Percentiles rank a stretch among this genome's conserved stretches.
Conservation (phyloP, 1,284 basidiomycete species). For the Leccinum solheimii region DNA sequence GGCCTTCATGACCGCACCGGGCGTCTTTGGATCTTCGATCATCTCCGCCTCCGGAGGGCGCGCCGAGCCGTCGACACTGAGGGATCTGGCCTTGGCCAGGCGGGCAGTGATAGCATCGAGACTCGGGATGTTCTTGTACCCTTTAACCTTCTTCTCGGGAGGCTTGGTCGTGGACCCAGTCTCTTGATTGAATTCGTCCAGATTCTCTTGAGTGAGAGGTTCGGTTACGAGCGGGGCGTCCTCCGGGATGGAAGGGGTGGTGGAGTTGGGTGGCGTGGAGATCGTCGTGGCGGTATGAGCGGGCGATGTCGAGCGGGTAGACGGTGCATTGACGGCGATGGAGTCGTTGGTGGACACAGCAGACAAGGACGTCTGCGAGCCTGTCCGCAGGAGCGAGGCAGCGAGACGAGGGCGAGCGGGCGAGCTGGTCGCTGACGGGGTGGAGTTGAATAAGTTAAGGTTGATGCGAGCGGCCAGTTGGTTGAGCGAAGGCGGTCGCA, state of each 20-base stretch:
- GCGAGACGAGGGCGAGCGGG: conserved; percentile 66
- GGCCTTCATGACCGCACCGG: too few relatives aligned
- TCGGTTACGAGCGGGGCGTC: conserved; percentile 43
- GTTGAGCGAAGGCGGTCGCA: conserved; percentile 70
- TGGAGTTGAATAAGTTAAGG: conserved; percentile 39
- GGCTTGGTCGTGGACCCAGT: conserved; percentile 27
- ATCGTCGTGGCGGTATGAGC: conserved; percentile 40
- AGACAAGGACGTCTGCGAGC: conserved; percentile 55
- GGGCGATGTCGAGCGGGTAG: conserved; percentile 51
- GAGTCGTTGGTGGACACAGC: conserved; percentile 61
- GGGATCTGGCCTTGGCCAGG: conserved; percentile 62
- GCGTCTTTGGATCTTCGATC: conserved; percentile 78
- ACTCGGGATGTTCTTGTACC: conserved; percentile 84
- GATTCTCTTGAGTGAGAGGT: conserved; percentile 58
- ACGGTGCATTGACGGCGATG: conserved; percentile 58
- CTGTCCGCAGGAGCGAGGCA: conserved; percentile 68
- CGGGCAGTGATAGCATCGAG: conserved; percentile 79
- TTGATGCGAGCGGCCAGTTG: conserved; percentile 77
- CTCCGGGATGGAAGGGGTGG: conserved; percentile 43
- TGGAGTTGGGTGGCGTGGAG: conserved; percentile 49
- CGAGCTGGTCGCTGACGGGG: conserved; percentile 35
- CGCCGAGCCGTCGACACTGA: conserved; percentile 70
- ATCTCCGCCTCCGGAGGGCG: conserved; percentile 73
- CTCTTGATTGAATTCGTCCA: conserved; percentile 60
- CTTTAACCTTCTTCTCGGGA: conserved; percentile 51